A percentile compares a stretch with the other conserved stretches of the same genome.
Conservation (phyloP, 164 flowering plant species). For the Pachysandra terminalis region DNA sequence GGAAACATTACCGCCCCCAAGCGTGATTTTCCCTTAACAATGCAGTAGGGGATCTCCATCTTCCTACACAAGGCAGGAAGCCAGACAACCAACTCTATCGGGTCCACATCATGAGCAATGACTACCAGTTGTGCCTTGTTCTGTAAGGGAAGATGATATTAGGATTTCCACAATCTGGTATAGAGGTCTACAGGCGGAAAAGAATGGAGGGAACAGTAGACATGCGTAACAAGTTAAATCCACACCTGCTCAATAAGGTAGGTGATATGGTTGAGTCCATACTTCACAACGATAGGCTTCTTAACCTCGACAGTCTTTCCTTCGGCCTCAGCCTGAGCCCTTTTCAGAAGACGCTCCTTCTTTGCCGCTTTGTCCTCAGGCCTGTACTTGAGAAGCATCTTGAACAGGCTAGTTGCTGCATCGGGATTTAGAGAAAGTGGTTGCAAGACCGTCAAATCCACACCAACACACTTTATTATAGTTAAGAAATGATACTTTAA, state of each 20-base stretch:
- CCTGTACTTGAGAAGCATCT: slow-evolving; percentile 48
- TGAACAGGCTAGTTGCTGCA: slow-evolving; percentile 48
- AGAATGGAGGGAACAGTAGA: too few species aligned
- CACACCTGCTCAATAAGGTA: slow-evolving; percentile 81
- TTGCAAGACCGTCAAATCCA: background rate
- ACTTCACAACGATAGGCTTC: slow-evolving; percentile 78
- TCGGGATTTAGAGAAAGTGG: background rate
- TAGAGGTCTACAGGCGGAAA: too few species aligned
- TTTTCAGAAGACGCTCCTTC: slow-evolving; percentile 55
- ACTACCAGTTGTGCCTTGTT: slow-evolving; percentile 74
- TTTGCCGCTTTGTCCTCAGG: slow-evolving; percentile 54
- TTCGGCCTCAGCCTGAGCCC: slow-evolving; percentile 70
- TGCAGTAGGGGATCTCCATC: slow-evolving; percentile 82
- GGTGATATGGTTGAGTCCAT: slow-evolving; percentile 74
- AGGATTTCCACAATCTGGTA: background rate
- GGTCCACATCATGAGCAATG: slow-evolving; percentile 78
- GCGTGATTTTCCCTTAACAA: slow-evolving; percentile 77
- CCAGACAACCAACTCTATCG: slow-evolving; percentile 75
- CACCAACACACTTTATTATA: background rate
- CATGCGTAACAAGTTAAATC: too few species aligned
- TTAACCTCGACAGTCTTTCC: slow-evolving; percentile 58
- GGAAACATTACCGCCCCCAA: slow-evolving; percentile 45
- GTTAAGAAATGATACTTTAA: too few species aligned
- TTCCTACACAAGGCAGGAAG: slow-evolving; percentile 73
- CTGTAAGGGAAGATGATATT: slow-evolving; percentile 24